phyloP scores from a whole-genome alignment of 2,329 filamentous ascomycete genomes.

The Lasiodiplodia hormozganensis region DNA sequence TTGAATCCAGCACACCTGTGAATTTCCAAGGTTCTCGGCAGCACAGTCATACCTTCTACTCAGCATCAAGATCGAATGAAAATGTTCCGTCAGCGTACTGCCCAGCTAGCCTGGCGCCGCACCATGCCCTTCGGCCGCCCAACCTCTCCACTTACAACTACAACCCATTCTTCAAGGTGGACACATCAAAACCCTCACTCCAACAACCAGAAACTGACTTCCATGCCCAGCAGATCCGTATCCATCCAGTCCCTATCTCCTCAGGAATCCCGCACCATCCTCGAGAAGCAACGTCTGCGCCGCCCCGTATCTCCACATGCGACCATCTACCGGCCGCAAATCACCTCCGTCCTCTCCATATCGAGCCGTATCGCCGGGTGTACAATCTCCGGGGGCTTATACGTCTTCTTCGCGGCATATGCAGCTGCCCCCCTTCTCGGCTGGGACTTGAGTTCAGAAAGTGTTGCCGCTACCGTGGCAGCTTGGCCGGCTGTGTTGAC shows the following conservation, averaged over 20 bases:
- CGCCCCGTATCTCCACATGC: conserved; percentile 89
- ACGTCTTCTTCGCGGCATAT: conserved; percentile 82
- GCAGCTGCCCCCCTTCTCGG: conserved; percentile 78
- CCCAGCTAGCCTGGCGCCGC: background rate
- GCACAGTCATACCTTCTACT: too few relatives aligned
- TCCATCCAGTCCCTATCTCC: background rate
- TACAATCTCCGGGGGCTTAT: conserved; percentile 74
- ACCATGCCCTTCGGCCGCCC: background rate
- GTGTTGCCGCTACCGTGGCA: conserved; percentile 69
- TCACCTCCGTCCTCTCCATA: conserved; percentile 80
- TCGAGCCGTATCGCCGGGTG: conserved; percentile 86
- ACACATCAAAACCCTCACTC: background rate
- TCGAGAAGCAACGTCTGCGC: conserved; percentile 78
- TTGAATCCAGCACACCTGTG: too few relatives aligned
- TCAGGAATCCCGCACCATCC: conserved; percentile 66
- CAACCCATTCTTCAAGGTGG: background rate
- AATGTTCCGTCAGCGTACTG: background rate
- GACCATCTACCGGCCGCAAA: conserved; percentile 81
- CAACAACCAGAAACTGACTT: background rate
- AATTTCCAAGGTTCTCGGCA: too few relatives aligned
- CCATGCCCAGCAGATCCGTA: conserved; percentile 30
- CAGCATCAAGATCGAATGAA: background rate
- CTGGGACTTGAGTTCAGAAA: conserved; percentile 70
- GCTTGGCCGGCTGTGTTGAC: conserved; percentile 56
- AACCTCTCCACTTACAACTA: background rate